A percentile compares a stretch with the other conserved stretches of the same genome.
These are phyloP conservation scores for Arthrinium phaeospermum DNA, from an alignment of 2,329 filamentous ascomycete genomes.

Conservation along the genomic window DNA sequence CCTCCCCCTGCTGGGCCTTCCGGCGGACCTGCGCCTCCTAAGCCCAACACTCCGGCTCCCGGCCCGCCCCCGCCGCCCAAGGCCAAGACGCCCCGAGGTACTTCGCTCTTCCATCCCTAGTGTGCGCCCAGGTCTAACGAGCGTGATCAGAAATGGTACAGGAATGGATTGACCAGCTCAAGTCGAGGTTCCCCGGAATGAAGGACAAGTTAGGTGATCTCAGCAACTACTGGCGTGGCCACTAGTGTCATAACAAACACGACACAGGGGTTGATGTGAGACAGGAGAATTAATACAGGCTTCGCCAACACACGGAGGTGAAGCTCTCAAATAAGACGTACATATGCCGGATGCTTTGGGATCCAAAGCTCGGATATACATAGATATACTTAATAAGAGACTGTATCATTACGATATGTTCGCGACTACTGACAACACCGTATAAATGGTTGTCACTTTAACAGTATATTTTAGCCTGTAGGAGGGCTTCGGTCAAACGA, in stretches of 20 bases:
- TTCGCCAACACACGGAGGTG: background rate
- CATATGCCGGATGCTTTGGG: background rate
- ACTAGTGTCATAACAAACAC: background rate
- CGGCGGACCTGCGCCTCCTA: background rate
- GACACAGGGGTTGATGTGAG: background rate
- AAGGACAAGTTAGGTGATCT: background rate
- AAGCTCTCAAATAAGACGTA: background rate
- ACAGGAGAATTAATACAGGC: background rate
- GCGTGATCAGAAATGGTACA: background rate
- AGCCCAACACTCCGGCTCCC: background rate
- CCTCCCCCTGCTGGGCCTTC: background rate
- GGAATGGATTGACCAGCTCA: slow-evolving; percentile 3
- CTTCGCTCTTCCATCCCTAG: background rate
- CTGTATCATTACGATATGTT: background rate
- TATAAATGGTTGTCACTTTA: background rate
- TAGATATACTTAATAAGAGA: background rate
- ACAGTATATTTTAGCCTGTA: background rate
- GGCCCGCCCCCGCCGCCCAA: background rate
- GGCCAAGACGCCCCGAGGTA: slow-evolving; percentile 3
- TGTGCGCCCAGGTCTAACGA: background rate
- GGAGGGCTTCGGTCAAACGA: background rate
- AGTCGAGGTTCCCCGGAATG: background rate
- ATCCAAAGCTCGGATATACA: background rate
- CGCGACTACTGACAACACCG: background rate
- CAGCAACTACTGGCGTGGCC: background rate